A percentile compares a stretch with the other conserved stretches of the same genome.
These are phyloP conservation scores for Plasmodium vivax DNA, from an alignment of 169 alveolate species.

Conservation along the genomic window DNA sequence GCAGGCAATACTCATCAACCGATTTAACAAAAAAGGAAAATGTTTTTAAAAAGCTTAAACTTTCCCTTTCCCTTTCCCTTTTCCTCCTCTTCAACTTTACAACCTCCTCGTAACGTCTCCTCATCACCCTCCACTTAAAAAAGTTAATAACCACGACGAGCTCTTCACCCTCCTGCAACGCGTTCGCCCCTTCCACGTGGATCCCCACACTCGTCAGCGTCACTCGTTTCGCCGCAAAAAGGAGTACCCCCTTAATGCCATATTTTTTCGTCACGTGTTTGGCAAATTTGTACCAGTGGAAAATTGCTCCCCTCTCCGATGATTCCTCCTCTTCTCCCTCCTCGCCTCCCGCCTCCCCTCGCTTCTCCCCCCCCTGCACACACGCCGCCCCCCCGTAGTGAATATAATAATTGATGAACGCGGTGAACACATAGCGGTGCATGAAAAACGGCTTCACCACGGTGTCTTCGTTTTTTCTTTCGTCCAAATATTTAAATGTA, in stretches of 20 bases:
- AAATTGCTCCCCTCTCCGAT: neutral
- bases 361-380: neutral
- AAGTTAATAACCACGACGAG: constrained; percentile 16
- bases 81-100: constrained; percentile 29
- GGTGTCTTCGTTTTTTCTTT: constrained; percentile 32
- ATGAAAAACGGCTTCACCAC: constrained; percentile 38
- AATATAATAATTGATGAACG: constrained; percentile 30
- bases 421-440: constrained; percentile 28
- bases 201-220: constrained; percentile 21
- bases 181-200: constrained; percentile 25
- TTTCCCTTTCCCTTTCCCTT: constrained; percentile 17
- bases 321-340: neutral
- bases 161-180: constrained; percentile 19
- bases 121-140: constrained; percentile 42
- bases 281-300: constrained; percentile 14
- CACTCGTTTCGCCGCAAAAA: constrained; percentile 12
- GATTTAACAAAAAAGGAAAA: constrained; percentile 39
- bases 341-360: neutral
- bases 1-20: constrained; percentile 28
- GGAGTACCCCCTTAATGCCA: constrained; percentile 3
- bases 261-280: neutral
- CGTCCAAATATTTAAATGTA: constrained; percentile 33
- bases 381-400: constrained; percentile 5
- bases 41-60: neutral
- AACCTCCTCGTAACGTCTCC: constrained; percentile 33